Conservation (phyloP, 2,329 filamentous ascomycete species). For the Zymoseptoria tritici region DNA sequence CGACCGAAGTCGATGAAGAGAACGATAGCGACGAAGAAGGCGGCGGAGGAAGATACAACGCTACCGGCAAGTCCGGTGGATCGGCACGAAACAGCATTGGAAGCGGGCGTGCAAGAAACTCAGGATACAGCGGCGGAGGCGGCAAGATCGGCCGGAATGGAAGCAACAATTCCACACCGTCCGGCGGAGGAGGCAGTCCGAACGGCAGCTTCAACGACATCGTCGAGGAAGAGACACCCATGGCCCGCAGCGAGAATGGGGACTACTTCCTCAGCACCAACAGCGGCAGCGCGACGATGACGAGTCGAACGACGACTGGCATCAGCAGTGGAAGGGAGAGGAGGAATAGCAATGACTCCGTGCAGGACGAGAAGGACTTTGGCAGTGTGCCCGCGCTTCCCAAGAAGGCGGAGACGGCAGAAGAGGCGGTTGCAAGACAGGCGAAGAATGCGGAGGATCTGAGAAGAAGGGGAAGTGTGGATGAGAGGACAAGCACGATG, state of each 20-base stretch:
- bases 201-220: conserved; percentile 35
- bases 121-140: conserved; percentile 16
- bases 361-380: conserved; percentile 43
- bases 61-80: conserved; percentile 60
- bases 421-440: conserved; percentile 46
- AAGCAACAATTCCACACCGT: conserved; percentile 48
- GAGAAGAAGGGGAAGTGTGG: conserved; percentile 69
- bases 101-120: conserved; percentile 36
- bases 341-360: conserved; percentile 38
- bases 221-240: conserved; percentile 40
- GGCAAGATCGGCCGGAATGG: conserved; percentile 27
- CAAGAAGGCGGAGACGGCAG: conserved; percentile 30
- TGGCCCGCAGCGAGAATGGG: conserved; percentile 30
- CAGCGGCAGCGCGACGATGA: conserved; percentile 17
- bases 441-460: conserved; percentile 64
- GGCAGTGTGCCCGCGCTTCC: conserved; percentile 47
- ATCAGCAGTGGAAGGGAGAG: conserved; percentile 15
- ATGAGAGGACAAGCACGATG: conserved; percentile 73
- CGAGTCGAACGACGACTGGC: background rate
- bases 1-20: conserved; percentile 88
- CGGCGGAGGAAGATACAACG: conserved; percentile 49
- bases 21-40: conserved; percentile 65
- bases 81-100: conserved; percentile 51
- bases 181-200: conserved; percentile 33
- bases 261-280: conserved; percentile 38